Evolutionary conservation across 225 moss, liverwort and hornwort species (phyloP).

Genomic region (Asterella californica): DNA sequence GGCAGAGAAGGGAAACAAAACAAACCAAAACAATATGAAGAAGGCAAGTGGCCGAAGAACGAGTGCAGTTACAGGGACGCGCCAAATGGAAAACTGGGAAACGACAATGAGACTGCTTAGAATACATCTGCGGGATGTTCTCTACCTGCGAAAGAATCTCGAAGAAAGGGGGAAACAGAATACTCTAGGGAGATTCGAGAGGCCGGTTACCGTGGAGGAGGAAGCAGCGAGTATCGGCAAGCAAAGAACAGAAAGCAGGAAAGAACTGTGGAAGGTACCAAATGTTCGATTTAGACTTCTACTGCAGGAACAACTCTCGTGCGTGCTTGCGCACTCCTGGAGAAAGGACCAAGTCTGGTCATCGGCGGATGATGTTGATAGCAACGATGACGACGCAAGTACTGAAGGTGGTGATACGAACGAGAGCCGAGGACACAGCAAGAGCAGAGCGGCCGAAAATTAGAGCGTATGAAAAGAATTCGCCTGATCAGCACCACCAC

Average conservation of each 20-base stretch:
- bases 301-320: neutral
- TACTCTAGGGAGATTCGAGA: neutral
- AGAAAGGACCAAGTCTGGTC: neutral
- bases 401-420: neutral
- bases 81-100: neutral
- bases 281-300: neutral
- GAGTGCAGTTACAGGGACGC: neutral
- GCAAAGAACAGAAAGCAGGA: neutral
- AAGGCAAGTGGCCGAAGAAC: neutral
- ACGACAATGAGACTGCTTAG: too few relatives aligned
- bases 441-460: neutral
- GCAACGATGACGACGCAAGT: too few relatives aligned
- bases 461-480: neutral
- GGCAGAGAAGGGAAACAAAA: too few relatives aligned
- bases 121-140: neutral
- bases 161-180: too few relatives aligned
- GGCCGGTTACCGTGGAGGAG: neutral
- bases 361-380: neutral
- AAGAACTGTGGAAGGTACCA: neutral
- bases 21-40: neutral
- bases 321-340: neutral
- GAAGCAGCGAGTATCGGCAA: neutral
- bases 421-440: neutral
- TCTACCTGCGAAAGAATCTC: too few relatives aligned
- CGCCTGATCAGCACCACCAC: neutral